These are phyloP conservation scores for Annona cherimola DNA, from an alignment of 164 flowering plant genomes.

Conservation along the genomic window DNA sequence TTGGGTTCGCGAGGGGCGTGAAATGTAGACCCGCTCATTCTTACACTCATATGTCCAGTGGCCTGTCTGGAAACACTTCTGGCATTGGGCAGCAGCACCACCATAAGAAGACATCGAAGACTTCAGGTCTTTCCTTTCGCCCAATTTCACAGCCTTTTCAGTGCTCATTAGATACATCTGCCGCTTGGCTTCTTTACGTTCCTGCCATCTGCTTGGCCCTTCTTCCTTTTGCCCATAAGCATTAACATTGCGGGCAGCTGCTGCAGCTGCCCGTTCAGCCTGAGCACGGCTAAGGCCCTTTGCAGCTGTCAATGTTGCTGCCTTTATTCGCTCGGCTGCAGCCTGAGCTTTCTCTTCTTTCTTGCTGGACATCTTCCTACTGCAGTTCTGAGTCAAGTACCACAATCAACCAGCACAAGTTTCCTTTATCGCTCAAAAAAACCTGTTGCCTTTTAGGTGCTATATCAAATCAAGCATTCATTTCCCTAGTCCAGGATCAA, in stretches of 20 bases:
- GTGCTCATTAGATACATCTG: slow-evolving; percentile 98
- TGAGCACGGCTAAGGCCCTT: slow-evolving; percentile 95
- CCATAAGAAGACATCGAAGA: slow-evolving; percentile 36
- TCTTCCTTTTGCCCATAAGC: slow-evolving; percentile 99
- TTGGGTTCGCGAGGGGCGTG: slow-evolving; percentile 89
- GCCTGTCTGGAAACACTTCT: slow-evolving; percentile 83
- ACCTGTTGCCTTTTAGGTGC: no score
- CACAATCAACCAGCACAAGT: no score
- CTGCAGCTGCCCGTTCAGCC: slow-evolving; percentile 93
- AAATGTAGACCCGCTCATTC: slow-evolving; percentile 86
- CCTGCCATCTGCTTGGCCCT: slow-evolving; percentile 98
- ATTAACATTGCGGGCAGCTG: slow-evolving; percentile 87
- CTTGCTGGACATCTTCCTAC: slow-evolving; percentile 52
- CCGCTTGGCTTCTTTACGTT: slow-evolving; percentile 87
- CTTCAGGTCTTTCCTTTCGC: slow-evolving; percentile 81
- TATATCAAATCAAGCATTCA: no score
- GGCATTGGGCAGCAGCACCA: slow-evolving; percentile 69
- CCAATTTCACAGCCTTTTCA: slow-evolving; percentile 83
- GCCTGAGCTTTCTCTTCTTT: slow-evolving; percentile 72
- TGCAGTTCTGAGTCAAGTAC: background rate
- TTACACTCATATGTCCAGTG: slow-evolving; percentile 99
- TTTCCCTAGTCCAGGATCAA: no score
- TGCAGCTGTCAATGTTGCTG: slow-evolving; percentile 73
- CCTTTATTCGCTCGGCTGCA: slow-evolving; percentile 89
- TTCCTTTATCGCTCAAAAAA: no score